A percentile compares a stretch with the other conserved stretches of the same genome.
phyloP scores from a whole-genome alignment of 495 filamentous ascomycete genomes.

The Tuber brumale region DNA sequence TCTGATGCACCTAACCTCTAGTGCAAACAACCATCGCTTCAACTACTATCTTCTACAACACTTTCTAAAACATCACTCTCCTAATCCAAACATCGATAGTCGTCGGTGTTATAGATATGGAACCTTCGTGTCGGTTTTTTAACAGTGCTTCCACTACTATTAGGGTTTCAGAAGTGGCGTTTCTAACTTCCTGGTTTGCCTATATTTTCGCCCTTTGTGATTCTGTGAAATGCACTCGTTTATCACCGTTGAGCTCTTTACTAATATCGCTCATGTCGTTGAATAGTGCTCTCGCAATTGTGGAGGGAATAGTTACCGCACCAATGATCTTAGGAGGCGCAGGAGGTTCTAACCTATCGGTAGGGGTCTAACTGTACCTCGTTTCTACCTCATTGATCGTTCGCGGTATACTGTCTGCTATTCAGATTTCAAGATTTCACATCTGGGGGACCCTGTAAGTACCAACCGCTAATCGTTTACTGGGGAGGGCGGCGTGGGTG shows the following conservation, averaged over 20 bases:
- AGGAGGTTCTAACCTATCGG: slow-evolving; percentile 60
- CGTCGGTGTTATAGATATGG: too few relatives aligned
- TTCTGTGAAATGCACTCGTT: not conserved
- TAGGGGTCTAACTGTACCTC: slow-evolving; percentile 63
- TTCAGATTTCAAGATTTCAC: slow-evolving; percentile 83
- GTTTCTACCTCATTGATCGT: slow-evolving; percentile 88
- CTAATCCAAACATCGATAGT: too few relatives aligned
- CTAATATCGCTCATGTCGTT: slow-evolving; percentile 42
- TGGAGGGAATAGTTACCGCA: slow-evolving; percentile 65
- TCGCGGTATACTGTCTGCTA: slow-evolving; percentile 66
- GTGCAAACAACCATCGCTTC: too few relatives aligned
- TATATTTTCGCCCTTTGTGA: not conserved
- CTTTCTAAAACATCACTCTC: too few relatives aligned
- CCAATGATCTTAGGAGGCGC: slow-evolving; percentile 67
- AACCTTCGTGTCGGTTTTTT: too few relatives aligned
- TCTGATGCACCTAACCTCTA: too few relatives aligned
- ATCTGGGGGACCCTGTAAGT: slow-evolving; percentile 60
- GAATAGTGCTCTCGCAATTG: slow-evolving; percentile 47
- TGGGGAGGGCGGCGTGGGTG: not conserved
- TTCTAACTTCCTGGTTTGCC: not conserved
- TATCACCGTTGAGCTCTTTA: slow-evolving; percentile 40
- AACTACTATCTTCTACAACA: too few relatives aligned
- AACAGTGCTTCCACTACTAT: slow-evolving; percentile 64
- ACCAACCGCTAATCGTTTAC: not conserved
- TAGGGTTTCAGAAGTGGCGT: slow-evolving; percentile 60